Conservation (phyloP, 306 rosid genomes). For the Phaseolus lunatus region DNA sequence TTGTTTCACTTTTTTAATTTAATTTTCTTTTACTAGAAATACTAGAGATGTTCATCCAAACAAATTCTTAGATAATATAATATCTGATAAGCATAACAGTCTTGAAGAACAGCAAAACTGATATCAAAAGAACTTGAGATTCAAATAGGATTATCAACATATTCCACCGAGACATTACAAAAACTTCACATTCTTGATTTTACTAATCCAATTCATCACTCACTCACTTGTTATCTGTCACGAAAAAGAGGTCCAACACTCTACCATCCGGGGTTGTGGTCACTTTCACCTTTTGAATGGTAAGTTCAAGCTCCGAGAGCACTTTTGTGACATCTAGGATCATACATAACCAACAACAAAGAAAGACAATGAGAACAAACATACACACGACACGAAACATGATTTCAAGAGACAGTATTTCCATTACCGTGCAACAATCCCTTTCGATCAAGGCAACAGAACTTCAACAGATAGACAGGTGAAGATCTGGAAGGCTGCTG, state of each 20-base stretch:
- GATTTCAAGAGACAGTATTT: not conserved
- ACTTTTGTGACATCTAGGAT: constrained; percentile 68
- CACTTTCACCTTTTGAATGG: constrained; percentile 76
- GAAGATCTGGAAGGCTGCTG: constrained; percentile 53
- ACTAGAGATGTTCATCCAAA: too few species aligned
- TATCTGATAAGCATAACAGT: not conserved
- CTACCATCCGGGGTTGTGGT: constrained; percentile 83
- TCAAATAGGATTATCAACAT: constrained; percentile 3
- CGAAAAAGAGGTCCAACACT: constrained; percentile 80
- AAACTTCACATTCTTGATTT: not conserved
- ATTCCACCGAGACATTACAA: constrained; percentile 4
- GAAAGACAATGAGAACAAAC: constrained; percentile 8
- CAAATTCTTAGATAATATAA: not conserved
- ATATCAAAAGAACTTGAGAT: constrained; percentile 2
- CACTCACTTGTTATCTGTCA: constrained; percentile 81
- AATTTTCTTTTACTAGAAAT: too few species aligned
- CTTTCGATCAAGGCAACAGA: constrained; percentile 66
- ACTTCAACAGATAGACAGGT: constrained; percentile 68
- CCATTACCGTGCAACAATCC: constrained; percentile 71
- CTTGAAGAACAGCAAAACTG: not conserved
- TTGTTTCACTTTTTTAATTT: too few species aligned
- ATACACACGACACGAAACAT: constrained; percentile 11
- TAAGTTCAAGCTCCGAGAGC: constrained; percentile 73
- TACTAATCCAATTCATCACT: constrained; percentile 36
- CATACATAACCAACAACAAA: constrained; percentile 7